Percentiles rank a stretch among this genome's conserved stretches.
phyloP scores from a whole-genome alignment of 257 asterid species.

The Solanum dulcamara region DNA sequence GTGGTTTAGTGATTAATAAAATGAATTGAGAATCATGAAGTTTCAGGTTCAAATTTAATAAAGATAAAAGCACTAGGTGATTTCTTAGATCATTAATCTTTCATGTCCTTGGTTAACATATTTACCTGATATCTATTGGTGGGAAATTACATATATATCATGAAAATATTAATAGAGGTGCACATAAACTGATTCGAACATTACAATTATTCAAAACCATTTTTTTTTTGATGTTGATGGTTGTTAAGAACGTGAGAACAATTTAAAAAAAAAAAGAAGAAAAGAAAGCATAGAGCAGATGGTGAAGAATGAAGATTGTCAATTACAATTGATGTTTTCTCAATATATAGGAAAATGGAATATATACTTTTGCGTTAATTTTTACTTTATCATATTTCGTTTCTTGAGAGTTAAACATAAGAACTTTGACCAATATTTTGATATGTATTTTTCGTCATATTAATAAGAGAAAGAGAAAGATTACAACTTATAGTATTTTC shows the following conservation, averaged over 20 bases:
- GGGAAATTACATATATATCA: rapidly evolving
- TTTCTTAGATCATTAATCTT: background rate
- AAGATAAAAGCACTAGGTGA: background rate
- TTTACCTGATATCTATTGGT: background rate
- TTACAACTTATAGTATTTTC: too few relatives aligned
- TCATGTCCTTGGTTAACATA: background rate
- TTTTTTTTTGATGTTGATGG: too few relatives aligned
- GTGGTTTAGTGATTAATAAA: background rate
- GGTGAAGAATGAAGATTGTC: background rate
- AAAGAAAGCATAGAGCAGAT: background rate
- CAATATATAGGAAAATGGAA: background rate
- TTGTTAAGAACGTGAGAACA: background rate
- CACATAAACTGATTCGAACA: background rate
- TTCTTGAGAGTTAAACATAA: too few relatives aligned
- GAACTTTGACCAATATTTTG: too few relatives aligned
- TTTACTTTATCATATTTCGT: too few relatives aligned
- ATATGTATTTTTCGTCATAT: too few relatives aligned
- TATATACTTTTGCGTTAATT: background rate
- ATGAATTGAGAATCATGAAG: background rate
- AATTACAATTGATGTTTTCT: background rate
- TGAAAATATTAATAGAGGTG: background rate
- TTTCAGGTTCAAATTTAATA: background rate
- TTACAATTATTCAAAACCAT: too few relatives aligned
- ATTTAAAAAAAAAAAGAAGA: background rate
- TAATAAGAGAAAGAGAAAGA: too few relatives aligned